Conservation (phyloP, 331 rosid genomes). For the Telfairia occidentalis region DNA sequence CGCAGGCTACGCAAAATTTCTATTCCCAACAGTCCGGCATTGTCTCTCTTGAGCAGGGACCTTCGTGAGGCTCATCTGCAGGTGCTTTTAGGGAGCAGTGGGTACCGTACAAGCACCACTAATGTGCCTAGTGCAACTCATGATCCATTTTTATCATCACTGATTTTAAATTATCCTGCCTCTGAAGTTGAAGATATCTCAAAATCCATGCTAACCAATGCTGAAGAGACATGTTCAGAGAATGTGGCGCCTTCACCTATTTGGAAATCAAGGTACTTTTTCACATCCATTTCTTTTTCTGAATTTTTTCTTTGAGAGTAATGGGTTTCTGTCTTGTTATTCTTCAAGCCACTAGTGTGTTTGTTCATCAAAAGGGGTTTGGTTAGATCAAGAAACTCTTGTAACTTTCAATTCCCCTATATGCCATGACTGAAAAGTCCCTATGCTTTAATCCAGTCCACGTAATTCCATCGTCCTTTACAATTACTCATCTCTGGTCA, state of each 20-base stretch:
- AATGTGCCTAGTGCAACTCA: constrained; percentile 43
- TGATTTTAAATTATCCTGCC: constrained; percentile 72
- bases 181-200: constrained; percentile 85
- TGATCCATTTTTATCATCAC: constrained; percentile 85
- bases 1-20: constrained; percentile 77
- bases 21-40: constrained; percentile 72
- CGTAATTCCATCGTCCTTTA: neutral
- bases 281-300: neutral
- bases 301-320: neutral
- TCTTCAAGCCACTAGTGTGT: neutral
- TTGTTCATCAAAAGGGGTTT: neutral
- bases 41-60: constrained; percentile 83
- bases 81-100: constrained; percentile 66
- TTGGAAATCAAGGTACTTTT: constrained; percentile 81
- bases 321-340: neutral
- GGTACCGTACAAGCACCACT: constrained; percentile 50
- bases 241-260: constrained; percentile 42
- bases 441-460: neutral
- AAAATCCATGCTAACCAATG: constrained; percentile 52
- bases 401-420: neutral
- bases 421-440: neutral
- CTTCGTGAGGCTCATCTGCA: constrained; percentile 98
- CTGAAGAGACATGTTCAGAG: constrained; percentile 51
- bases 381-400: neutral
- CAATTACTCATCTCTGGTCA: neutral